Base-by-base conservation (phyloP, 2,329 filamentous ascomycete genomes). In the Colletotrichum trifolii region DNA sequence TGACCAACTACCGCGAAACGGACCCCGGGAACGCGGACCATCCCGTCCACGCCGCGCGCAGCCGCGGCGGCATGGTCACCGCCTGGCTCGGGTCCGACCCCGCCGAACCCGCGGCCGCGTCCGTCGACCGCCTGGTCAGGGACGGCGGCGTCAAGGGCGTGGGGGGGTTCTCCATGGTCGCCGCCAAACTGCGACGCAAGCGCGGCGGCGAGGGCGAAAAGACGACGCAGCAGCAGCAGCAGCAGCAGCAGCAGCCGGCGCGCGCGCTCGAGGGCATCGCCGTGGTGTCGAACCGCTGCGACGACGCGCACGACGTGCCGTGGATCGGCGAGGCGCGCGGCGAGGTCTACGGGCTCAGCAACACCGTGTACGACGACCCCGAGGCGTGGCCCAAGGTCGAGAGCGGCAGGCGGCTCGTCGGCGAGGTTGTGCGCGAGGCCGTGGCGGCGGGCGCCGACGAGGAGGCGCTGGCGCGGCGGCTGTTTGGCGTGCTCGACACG, bases 101-200 rank as follows among this genome's bases (percentile, higher is more conserved):
- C 1, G 75, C 79, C n/a, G 81, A 85, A 70, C 76, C 77, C 13
- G 79, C 85, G 2, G 74, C 78, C 38, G 75, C 83, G 3, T 87
- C 86, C 69, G 84, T 88, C 13, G 72, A 81, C 57, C 77, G 78
- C 9, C 78, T 89, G 69, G 80, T 89, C 53, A 79, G 81, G 45
- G 82, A 82, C 35, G 79, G 79, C 25, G 81, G 85, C 9, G 83
- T 88, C 25, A 85, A 85, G 70, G 87, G 86, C 54, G 86, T 90
- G 13, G 89, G 89, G 7, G 88, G 89, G 0, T 91, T 91, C 72
- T 89, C 86, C 33, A 82, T 91, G 71, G 80, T 90, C n/a, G 89
- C 87, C 67, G 87, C 86, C 8, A 89, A 87, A 71, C 77, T 91
- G 69, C 76, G 74, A 50, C 80, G 79, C 48, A 64, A 65, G 54